phyloP scores from a whole-genome alignment of 164 flowering plant species.

The Piper betle region DNA sequence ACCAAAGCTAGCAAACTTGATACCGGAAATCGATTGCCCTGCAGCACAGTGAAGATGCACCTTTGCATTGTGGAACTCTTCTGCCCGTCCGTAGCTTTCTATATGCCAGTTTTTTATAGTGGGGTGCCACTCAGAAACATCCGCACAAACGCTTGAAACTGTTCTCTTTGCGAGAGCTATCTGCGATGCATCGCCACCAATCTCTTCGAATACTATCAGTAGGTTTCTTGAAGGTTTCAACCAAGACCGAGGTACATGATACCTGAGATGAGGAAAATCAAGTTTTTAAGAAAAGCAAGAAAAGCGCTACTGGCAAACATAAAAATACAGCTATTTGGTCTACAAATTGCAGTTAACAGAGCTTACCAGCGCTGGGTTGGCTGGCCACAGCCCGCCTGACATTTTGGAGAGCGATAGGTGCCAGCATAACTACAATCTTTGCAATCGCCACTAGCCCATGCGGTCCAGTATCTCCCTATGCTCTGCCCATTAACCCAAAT shows the following conservation, averaged over 20 bases:
- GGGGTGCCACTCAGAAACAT: slow-evolving; percentile 78
- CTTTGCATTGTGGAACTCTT: slow-evolving; percentile 61
- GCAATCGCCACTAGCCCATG: slow-evolving; percentile 64
- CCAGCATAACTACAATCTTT: slow-evolving; percentile 55
- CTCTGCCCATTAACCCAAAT: slow-evolving; percentile 94
- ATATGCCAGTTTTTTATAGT: slow-evolving; percentile 67
- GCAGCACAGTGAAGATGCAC: slow-evolving; percentile 60
- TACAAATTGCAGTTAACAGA: neutral
- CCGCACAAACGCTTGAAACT: slow-evolving; percentile 66
- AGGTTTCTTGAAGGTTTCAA: slow-evolving; percentile 70
- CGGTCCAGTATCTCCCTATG: slow-evolving; percentile 89
- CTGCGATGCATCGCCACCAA: slow-evolving; percentile 73
- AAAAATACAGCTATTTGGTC: neutral
- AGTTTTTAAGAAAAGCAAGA: neutral
- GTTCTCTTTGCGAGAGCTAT: slow-evolving; percentile 69
- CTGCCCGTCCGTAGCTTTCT: slow-evolving; percentile 52
- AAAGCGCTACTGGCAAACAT: too few species aligned
- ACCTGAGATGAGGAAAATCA: slow-evolving; percentile 29
- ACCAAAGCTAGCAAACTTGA: slow-evolving; percentile 97
- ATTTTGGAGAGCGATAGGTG: slow-evolving; percentile 51
- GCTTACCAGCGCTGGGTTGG: slow-evolving; percentile 91
- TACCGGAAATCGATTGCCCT: slow-evolving; percentile 69
- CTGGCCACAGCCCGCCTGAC: slow-evolving; percentile 77
- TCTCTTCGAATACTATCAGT: slow-evolving; percentile 81
- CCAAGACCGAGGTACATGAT: slow-evolving; percentile 97